Percentiles rank a stretch among this genome's conserved stretches.
phyloP scores from a whole-genome alignment of 2,329 filamentous ascomycete genomes.

The Orbilia brochopaga region DNA sequence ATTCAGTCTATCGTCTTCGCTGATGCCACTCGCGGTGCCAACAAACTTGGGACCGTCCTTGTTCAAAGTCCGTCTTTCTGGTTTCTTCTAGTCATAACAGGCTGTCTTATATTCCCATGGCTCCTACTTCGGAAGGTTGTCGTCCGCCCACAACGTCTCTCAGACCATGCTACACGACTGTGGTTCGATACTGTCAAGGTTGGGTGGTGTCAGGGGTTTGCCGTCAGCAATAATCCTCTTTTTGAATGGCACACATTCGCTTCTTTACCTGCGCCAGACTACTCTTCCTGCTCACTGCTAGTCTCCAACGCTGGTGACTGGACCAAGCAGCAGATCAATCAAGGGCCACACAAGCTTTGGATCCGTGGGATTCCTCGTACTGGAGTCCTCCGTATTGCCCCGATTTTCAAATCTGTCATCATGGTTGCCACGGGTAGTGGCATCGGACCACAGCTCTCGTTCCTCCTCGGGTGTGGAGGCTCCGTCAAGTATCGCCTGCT shows the following conservation, averaged over 20 bases:
- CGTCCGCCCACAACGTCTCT: conserved; percentile 72
- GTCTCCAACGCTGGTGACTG: conserved; percentile 78
- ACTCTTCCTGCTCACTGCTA: conserved; percentile 70
- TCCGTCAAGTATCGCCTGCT: conserved; percentile 55
- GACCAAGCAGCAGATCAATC: conserved; percentile 69
- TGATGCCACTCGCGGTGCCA: conserved; percentile 56
- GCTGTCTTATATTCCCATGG: conserved; percentile 75
- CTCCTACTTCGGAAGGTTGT: conserved; percentile 70
- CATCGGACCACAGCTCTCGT: conserved; percentile 58
- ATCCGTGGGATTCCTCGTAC: conserved; percentile 68
- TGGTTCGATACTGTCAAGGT: conserved; percentile 68
- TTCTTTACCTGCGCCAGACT: conserved; percentile 68
- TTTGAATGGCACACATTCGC: conserved; percentile 78
- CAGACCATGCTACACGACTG: conserved; percentile 73
- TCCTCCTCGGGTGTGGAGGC: conserved; percentile 53
- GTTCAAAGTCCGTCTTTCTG: conserved; percentile 67
- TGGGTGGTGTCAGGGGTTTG: conserved; percentile 67
- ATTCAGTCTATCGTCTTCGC: conserved; percentile 64
- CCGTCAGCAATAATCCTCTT: conserved; percentile 65
- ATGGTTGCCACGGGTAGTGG: conserved; percentile 58
- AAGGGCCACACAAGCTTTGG: conserved; percentile 69
- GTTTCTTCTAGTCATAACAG: conserved; percentile 71
- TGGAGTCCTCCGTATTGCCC: conserved; percentile 57
- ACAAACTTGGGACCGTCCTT: conserved; percentile 56
- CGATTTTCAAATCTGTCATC: conserved; percentile 57